Conservation (phyloP, 495 filamentous ascomycete genomes). For the Podospora fimiseda region DNA sequence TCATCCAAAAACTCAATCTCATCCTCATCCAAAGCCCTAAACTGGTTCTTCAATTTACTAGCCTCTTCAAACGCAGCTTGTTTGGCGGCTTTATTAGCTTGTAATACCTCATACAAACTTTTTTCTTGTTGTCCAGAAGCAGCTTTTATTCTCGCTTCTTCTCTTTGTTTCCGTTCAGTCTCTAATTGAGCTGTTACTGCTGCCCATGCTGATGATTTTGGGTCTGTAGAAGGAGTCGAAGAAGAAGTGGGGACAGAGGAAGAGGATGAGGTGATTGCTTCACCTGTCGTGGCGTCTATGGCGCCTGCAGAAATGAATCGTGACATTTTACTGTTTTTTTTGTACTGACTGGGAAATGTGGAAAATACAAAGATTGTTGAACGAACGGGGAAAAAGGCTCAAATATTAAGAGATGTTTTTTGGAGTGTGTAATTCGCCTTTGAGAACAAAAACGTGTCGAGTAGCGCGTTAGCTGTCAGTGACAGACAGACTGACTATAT, state of each 20-base stretch:
- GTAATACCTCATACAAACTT: conserved; percentile 77
- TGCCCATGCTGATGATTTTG: conserved; percentile 51
- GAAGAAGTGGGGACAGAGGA: conserved; percentile 1
- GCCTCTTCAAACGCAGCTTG: conserved; percentile 95
- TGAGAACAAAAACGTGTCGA: too few relatives aligned
- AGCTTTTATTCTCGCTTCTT: conserved; percentile 27
- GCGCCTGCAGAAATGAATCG: conserved; percentile 88
- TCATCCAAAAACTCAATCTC: conserved; percentile 88
- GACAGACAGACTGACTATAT: too few relatives aligned
- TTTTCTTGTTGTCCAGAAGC: conserved; percentile 48
- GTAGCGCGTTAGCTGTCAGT: too few relatives aligned
- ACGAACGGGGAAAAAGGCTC: too few relatives aligned
- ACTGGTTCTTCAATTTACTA: conserved; percentile 82
- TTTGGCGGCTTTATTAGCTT: conserved; percentile 95
- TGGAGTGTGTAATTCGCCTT: too few relatives aligned
- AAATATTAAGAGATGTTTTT: too few relatives aligned
- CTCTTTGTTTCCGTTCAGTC: conserved; percentile 35
- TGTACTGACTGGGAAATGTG: too few relatives aligned
- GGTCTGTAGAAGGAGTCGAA: neutral
- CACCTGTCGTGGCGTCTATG: conserved; percentile 50
- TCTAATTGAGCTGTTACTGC: conserved; percentile 73
- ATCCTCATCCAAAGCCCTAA: conserved; percentile 86
- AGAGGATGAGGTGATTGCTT: conserved; percentile 9
- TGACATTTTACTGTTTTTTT: conserved; percentile 49
- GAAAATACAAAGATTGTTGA: neutral